Conservation (phyloP, 2,329 filamentous ascomycete species). For the Exophiala phaeomuriformis region DNA sequence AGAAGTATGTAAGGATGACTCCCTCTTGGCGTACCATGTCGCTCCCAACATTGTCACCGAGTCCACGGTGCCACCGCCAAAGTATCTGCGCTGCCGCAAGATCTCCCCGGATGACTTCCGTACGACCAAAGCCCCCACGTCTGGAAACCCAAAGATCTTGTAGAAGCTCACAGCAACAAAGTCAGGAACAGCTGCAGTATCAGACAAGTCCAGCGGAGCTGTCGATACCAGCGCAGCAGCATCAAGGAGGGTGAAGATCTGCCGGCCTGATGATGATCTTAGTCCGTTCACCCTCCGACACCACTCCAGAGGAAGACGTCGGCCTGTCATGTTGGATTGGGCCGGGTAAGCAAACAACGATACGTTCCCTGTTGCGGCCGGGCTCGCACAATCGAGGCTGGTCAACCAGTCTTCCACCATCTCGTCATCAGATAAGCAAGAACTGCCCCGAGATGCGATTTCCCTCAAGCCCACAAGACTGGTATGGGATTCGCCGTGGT, state of each 20-base stretch:
- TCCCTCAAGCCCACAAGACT: slow-evolving; percentile 77
- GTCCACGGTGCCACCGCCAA: slow-evolving; percentile 91
- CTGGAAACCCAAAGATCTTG: slow-evolving; percentile 97
- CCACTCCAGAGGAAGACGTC: slow-evolving; percentile 67
- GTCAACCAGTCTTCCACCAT: slow-evolving; percentile 61
- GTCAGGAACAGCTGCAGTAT: slow-evolving; percentile 60
- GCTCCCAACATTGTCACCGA: slow-evolving; percentile 72
- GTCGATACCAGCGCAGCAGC: slow-evolving; percentile 76
- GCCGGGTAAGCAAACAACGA: slow-evolving; percentile 72
- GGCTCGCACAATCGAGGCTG: slow-evolving; percentile 26
- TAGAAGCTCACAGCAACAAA: slow-evolving; percentile 85
- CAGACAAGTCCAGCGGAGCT: slow-evolving; percentile 62
- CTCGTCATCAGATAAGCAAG: slow-evolving; percentile 56
- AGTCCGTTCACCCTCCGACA: slow-evolving; percentile 41
- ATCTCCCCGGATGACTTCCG: slow-evolving; percentile 60
- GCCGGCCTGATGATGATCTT: slow-evolving; percentile 22
- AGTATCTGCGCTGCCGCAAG: slow-evolving; percentile 66
- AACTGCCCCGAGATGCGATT: slow-evolving; percentile 52
- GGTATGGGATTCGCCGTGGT: slow-evolving; percentile 79
- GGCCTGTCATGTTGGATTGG: slow-evolving; percentile 89
- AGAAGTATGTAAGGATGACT: slow-evolving; percentile 63
- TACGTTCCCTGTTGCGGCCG: slow-evolving; percentile 23
- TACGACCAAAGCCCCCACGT: slow-evolving; percentile 78
- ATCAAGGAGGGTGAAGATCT: slow-evolving; percentile 66
- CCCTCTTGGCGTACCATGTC: slow-evolving; percentile 75